Evolutionary conservation across 1,139 yeast species (phyloP).

Genomic region (Taiozyma sp.): DNA sequence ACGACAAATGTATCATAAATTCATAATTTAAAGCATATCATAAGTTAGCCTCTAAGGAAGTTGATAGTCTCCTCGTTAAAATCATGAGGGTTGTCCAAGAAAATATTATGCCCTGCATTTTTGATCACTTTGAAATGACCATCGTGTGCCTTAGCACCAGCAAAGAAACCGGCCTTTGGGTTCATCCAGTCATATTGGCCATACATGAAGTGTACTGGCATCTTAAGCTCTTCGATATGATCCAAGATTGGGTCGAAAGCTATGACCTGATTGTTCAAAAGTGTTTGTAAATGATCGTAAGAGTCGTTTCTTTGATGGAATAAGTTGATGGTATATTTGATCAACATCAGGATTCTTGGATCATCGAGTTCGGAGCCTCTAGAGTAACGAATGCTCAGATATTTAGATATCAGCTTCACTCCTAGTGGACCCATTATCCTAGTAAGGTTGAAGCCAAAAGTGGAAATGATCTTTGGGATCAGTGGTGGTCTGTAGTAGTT

Average conservation of each 20-base stretch:
- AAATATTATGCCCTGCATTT: slow-evolving; percentile 73
- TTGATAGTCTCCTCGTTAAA: slow-evolving; percentile 46
- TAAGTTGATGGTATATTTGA: slow-evolving; percentile 24
- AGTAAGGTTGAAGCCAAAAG: slow-evolving; percentile 38
- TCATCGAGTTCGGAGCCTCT: slow-evolving; percentile 18
- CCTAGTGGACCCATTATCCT: slow-evolving; percentile 55
- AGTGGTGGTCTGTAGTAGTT: slow-evolving; percentile 21
- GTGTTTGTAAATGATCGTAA: slow-evolving; percentile 9
- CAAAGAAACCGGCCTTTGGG: slow-evolving; percentile 56
- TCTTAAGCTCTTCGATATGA: slow-evolving; percentile 40
- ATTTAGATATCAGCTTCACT: slow-evolving; percentile 49
- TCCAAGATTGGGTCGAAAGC: slow-evolving; percentile 74
- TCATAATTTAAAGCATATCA: background rate
- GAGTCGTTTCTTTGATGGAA: slow-evolving; percentile 21
- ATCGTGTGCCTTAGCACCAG: slow-evolving; percentile 21
- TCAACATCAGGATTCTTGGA: slow-evolving; percentile 22
- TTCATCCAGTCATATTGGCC: slow-evolving; percentile 91
- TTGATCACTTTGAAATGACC: slow-evolving; percentile 40
- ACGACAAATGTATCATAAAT: background rate
- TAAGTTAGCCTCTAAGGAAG: slow-evolving; percentile 29
- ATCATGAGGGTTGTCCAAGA: slow-evolving; percentile 63
- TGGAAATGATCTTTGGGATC: slow-evolving; percentile 25
- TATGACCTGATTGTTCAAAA: slow-evolving; percentile 33
- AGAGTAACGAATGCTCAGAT: slow-evolving; percentile 45
- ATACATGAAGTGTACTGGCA: slow-evolving; percentile 51